Percentiles rank a stretch among this genome's conserved stretches.
phyloP scores from a whole-genome alignment of 306 rosid genomes.

The Cyamopsis tetragonoloba region DNA sequence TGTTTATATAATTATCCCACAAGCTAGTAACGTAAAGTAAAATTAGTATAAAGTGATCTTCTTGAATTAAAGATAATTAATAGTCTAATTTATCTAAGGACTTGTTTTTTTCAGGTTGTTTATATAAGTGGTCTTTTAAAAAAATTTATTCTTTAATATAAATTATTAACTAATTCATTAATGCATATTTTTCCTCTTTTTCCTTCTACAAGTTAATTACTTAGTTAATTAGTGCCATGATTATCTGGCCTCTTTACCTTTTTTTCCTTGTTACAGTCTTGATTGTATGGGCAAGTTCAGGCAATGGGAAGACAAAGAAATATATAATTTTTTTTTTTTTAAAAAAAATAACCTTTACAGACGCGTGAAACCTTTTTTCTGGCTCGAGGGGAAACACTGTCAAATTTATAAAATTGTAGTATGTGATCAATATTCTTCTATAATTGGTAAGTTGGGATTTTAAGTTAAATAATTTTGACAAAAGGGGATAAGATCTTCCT shows the following conservation, averaged over 20 bases:
- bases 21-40: too few relatives aligned
- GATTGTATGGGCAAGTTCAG: neutral
- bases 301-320: neutral
- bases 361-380: neutral
- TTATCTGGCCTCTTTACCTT: neutral
- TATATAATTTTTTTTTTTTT: neutral
- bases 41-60: too few relatives aligned
- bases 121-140: too few relatives aligned
- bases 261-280: neutral
- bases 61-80: too few relatives aligned
- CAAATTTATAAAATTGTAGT: neutral
- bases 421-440: neutral
- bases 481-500: constrained; percentile 22
- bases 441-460: neutral
- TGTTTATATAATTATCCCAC: too few relatives aligned
- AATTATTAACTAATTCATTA: too few relatives aligned
- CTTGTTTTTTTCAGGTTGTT: too few relatives aligned
- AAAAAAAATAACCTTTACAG: neutral
- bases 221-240: neutral
- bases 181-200: too few relatives aligned
- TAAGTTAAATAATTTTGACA: neutral
- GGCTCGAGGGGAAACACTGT: neutral
- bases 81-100: too few relatives aligned
- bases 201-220: neutral
- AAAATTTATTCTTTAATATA: too few relatives aligned